Evolutionary conservation across 345 rosid genomes (phyloP).

Genomic region (Eucalyptus erythrocorys): DNA sequence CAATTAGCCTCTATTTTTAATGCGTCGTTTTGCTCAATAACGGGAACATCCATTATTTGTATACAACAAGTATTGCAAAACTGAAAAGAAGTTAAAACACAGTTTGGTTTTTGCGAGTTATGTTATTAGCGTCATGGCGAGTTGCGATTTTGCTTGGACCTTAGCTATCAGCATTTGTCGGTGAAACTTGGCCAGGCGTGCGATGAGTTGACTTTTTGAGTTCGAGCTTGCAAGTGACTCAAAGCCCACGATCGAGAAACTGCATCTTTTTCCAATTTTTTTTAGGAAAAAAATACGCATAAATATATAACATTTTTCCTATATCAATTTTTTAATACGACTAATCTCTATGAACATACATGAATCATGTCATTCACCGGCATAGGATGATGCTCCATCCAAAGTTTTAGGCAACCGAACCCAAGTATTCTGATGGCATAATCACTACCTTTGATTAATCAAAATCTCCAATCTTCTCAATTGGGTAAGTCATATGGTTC

Average conservation of each 20-base stretch:
- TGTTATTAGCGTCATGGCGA: not conserved
- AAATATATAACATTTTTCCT: not conserved
- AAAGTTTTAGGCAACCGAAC: no score
- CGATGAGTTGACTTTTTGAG: not conserved
- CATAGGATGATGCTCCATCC: accelerated
- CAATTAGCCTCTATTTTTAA: not conserved
- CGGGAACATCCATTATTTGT: not conserved
- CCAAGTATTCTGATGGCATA: not conserved
- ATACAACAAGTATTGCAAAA: not conserved
- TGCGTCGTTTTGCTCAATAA: not conserved
- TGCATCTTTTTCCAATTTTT: not conserved
- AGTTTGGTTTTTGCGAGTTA: not conserved
- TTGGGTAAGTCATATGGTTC: accelerated
- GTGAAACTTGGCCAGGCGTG: not conserved
- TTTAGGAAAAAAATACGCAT: not conserved
- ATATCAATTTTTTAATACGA: not conserved
- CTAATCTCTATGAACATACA: not conserved
- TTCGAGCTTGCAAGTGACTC: not conserved
- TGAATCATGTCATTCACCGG: not conserved
- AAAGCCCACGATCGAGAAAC: not conserved
- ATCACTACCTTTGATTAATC: accelerated
- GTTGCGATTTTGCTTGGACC: not conserved
- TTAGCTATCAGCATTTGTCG: not conserved
- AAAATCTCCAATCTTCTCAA: not conserved
- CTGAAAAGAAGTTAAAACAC: not conserved